Evolutionary conservation across 2,329 filamentous ascomycete species (phyloP), one percentile per base, ranked within the genome.

Genomic region (Juglanconis sp.): DNA sequence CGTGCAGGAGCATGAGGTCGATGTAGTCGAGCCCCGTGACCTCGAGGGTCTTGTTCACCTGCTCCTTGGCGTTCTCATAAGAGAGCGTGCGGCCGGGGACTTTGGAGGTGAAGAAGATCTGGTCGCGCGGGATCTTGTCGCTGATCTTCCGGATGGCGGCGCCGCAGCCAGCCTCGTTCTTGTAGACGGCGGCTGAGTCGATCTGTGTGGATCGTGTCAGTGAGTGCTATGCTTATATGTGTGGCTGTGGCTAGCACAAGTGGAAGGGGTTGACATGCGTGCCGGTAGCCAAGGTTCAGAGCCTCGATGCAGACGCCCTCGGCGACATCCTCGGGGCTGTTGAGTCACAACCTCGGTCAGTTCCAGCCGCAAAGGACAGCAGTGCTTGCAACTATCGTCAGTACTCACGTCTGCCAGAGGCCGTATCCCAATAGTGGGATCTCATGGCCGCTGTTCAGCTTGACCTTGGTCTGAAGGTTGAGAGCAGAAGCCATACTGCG

Each of bases 21-120:
- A 90, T 80, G 71, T 90, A 91, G 30, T 79, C 82, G 4, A 90
- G 77, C 13, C 84, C 82, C 0, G 87, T 84, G 62, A 85, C 80
- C 56, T 79, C 74, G 30, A 93, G 76, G 15, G 87, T 89, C 56
- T 81, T 76, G 64, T 87, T 75, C 64, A 96, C 81, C 65, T 87
- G 82, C 15, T 79, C 78, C 71, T 86, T 87, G 30, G 89, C 82
- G 60, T 78, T 81, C 13, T 87, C 81, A 68, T 94, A 95, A 63
- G 73, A 73, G 36, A 81, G 69, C 35, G 62, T 63, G 8, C 70
- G 67, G n/a, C 71, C 65, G n/a, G 80, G 79, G 17, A 85, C 74
- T 70, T 85, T 85, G 65, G 80, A 79, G 38, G 82, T 84, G 73
- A 83, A 84, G 74, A 81, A 84, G 70, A 85, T 71, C 2, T 81